Conservation (phyloP, 1,139 yeast genomes). For the Geotrichum aggregatum region DNA sequence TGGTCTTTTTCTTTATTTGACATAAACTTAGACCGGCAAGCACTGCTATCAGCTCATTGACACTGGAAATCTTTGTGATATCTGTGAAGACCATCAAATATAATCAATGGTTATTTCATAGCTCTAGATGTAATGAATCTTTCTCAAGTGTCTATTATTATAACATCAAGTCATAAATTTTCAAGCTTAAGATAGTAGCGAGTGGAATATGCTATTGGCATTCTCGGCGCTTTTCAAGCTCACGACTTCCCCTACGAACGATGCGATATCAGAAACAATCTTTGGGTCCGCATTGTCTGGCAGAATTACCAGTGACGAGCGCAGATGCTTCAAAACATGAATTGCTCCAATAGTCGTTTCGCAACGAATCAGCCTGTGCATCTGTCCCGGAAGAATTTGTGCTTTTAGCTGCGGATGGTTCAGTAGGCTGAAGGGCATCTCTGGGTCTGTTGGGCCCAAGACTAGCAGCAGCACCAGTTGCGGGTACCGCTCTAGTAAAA, state of each 20-base stretch:
- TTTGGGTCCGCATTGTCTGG: conserved; percentile 28
- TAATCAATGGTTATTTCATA: neutral
- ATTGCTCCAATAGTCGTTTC: conserved; percentile 34
- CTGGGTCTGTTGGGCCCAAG: conserved; percentile 31
- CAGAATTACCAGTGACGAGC: conserved; percentile 32
- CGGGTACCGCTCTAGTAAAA: conserved; percentile 27
- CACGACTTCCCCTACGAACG: conserved; percentile 30
- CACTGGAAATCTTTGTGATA: neutral
- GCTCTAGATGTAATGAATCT: neutral
- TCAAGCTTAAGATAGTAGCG: conserved; percentile 21
- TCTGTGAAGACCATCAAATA: too few species aligned
- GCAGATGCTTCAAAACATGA: conserved; percentile 35
- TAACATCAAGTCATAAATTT: conserved; percentile 20
- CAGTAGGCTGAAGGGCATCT: conserved; percentile 24
- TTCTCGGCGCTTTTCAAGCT: conserved; percentile 24
- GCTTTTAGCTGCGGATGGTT: conserved; percentile 23
- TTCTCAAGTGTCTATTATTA: neutral
- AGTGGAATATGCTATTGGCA: conserved; percentile 16
- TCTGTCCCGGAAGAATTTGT: conserved; percentile 26
- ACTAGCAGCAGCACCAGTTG: conserved; percentile 31
- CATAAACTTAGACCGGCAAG: neutral
- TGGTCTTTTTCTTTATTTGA: neutral
- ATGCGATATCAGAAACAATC: conserved; percentile 24
- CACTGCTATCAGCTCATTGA: neutral
- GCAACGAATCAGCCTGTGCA: conserved; percentile 33